Conservation (phyloP, 768 basidiomycete species). For the Chlorophyllum brunneum region DNA sequence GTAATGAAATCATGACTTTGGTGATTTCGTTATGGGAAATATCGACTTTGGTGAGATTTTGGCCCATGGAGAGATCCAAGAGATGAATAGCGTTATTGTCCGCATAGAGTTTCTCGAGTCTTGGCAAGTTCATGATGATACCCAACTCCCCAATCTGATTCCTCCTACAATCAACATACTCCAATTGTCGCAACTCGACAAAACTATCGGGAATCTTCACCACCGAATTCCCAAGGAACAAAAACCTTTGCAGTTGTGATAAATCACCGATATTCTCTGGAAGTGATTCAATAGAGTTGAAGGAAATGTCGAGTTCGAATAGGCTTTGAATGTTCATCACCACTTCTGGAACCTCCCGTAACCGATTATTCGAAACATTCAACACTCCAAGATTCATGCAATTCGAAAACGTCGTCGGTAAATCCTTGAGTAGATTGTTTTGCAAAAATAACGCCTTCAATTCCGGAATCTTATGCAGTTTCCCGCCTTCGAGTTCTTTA, state of each 20-base stretch:
- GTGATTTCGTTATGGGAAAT: conserved; percentile 90
- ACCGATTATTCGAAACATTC: conserved; percentile 97
- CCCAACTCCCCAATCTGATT: conserved; percentile 80
- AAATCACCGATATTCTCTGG: conserved; percentile 79
- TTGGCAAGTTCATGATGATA: conserved; percentile 63
- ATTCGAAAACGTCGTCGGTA: conserved; percentile 83
- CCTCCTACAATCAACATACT: conserved; percentile 77
- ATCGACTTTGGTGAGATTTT: conserved; percentile 60
- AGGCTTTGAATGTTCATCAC: conserved; percentile 73
- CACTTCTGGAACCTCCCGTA: conserved; percentile 67
- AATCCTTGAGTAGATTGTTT: conserved; percentile 86
- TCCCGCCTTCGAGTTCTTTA: conserved; percentile 81
- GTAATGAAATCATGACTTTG: conserved; percentile 58
- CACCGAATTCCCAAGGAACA: conserved; percentile 86
- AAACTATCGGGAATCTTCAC: conserved; percentile 65
- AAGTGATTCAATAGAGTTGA: conserved; percentile 82
- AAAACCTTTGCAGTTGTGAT: conserved; percentile 60
- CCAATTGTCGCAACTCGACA: conserved; percentile 52
- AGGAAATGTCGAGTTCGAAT: conserved; percentile 87
- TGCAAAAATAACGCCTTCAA: conserved; percentile 71
- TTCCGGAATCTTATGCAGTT: conserved; percentile 69
- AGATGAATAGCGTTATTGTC: conserved; percentile 83
- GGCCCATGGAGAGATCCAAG: conserved; percentile 74
- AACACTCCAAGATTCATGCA: conserved; percentile 68
- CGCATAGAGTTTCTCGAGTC: conserved; percentile 62